These are phyloP conservation scores for Theobroma grandiflorum DNA, from an alignment of 441 rosid genomes.

Conservation along the genomic window DNA sequence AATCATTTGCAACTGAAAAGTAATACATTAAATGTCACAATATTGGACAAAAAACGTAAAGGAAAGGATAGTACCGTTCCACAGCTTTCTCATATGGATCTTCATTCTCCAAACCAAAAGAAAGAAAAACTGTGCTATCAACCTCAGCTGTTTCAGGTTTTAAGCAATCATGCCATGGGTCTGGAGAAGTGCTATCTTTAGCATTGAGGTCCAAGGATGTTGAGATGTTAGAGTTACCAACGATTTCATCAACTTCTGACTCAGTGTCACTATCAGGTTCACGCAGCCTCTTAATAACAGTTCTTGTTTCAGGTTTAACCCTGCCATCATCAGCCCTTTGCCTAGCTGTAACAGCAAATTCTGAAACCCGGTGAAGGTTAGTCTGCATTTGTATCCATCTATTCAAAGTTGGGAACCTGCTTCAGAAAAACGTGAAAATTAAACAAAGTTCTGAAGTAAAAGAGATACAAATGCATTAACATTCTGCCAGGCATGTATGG, in stretches of 20 bases:
- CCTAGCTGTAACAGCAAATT: slow-evolving; percentile 83
- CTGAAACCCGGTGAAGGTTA: slow-evolving; percentile 96
- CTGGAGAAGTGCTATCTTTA: slow-evolving; percentile 56
- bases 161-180: slow-evolving; percentile 42
- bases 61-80: slow-evolving; percentile 59
- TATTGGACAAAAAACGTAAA: neutral
- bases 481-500: slow-evolving; percentile 27
- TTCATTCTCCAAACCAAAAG: slow-evolving; percentile 96
- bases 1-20: slow-evolving; percentile 17
- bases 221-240: slow-evolving; percentile 48
- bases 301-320: slow-evolving; percentile 64
- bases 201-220: slow-evolving; percentile 48
- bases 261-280: slow-evolving; percentile 84
- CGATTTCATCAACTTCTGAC: slow-evolving; percentile 74
- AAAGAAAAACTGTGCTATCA: slow-evolving; percentile 80
- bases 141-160: slow-evolving; percentile 56
- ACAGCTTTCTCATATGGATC: slow-evolving; percentile 93
- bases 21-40: neutral
- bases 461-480: slow-evolving; percentile 22
- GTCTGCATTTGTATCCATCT: slow-evolving; percentile 99
- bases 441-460: slow-evolving; percentile 28
- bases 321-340: slow-evolving; percentile 55
- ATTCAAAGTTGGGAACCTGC: slow-evolving; percentile 94
- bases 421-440: slow-evolving; percentile 30
- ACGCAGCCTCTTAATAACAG: slow-evolving; percentile 79